A percentile compares a stretch with the other conserved stretches of the same genome.
phyloP scores from a whole-genome alignment of 345 rosid genomes.

The Anastatica hierochuntica region DNA sequence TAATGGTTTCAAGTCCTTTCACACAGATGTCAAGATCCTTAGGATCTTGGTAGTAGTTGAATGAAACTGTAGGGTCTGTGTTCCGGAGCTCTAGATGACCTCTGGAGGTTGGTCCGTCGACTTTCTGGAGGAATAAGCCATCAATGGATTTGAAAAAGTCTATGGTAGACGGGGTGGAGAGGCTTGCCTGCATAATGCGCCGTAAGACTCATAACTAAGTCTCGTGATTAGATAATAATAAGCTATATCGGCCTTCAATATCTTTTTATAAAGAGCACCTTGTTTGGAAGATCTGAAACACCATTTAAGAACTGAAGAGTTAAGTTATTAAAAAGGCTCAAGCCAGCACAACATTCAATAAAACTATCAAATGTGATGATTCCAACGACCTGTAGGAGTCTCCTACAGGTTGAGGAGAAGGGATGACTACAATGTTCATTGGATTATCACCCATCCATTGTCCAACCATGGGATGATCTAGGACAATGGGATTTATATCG shows the following conservation, averaged over 20 bases:
- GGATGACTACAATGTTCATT: constrained; percentile 37
- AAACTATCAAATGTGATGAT: constrained; percentile 36
- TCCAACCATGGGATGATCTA: constrained; percentile 58
- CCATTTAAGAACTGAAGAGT: constrained; percentile 17
- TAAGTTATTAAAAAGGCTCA: constrained; percentile 26
- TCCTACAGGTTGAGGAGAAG: constrained; percentile 51
- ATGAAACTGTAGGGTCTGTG: constrained; percentile 28
- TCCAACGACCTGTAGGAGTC: constrained; percentile 50
- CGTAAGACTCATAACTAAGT: no score
- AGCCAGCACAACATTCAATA: constrained; percentile 45
- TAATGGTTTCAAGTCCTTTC: constrained; percentile 40
- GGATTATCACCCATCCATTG: constrained; percentile 76
- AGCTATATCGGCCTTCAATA: no score
- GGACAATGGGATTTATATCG: constrained; percentile 26
- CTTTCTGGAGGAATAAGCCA: not conserved
- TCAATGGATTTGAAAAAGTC: not conserved
- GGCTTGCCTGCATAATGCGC: not conserved
- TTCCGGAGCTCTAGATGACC: constrained; percentile 3
- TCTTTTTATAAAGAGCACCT: constrained; percentile 30
- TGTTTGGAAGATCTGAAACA: constrained; percentile 16
- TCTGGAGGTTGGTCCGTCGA: not conserved
- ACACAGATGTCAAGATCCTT: constrained; percentile 49
- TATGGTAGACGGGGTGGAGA: not conserved
- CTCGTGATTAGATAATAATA: no score
- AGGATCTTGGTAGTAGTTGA: constrained; percentile 56